phyloP scores from a whole-genome alignment of 257 asterid genomes.

The Coffea canephora region DNA sequence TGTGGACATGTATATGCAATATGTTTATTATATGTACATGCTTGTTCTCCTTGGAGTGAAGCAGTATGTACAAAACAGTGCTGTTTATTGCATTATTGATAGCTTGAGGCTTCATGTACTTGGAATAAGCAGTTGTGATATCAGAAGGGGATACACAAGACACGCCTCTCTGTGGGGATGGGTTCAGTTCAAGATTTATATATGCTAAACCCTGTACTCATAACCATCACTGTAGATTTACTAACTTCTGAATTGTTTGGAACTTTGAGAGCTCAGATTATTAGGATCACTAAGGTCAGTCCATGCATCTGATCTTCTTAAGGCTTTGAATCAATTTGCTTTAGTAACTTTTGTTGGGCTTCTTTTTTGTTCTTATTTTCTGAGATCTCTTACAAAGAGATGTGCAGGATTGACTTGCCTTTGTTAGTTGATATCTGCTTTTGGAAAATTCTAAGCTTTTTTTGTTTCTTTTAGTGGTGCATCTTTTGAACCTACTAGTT shows the following conservation, averaged over 20 bases:
- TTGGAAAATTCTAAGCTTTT: not conserved
- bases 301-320: not conserved
- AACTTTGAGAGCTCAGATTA: not conserved
- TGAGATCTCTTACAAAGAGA: not conserved
- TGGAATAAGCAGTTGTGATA: not conserved
- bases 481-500: not conserved
- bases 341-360: not conserved
- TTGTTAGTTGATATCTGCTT: not conserved
- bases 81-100: not conserved
- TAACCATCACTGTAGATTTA: not conserved
- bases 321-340: not conserved
- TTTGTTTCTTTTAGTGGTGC: no score
- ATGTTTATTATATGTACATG: not conserved
- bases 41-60: not conserved
- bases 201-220: not conserved
- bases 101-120: not conserved
- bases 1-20: not conserved
- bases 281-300: not conserved
- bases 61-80: not conserved
- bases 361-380: not conserved
- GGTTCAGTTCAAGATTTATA: not conserved
- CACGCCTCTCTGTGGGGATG: not conserved
- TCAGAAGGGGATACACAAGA: not conserved
- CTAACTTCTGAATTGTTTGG: not conserved
- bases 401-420: not conserved